Percentiles rank a stretch among this genome's conserved stretches.
These are phyloP conservation scores for Elaeis oleifera DNA, from an alignment of 202 grass and related monocot species.

Conservation along the genomic window DNA sequence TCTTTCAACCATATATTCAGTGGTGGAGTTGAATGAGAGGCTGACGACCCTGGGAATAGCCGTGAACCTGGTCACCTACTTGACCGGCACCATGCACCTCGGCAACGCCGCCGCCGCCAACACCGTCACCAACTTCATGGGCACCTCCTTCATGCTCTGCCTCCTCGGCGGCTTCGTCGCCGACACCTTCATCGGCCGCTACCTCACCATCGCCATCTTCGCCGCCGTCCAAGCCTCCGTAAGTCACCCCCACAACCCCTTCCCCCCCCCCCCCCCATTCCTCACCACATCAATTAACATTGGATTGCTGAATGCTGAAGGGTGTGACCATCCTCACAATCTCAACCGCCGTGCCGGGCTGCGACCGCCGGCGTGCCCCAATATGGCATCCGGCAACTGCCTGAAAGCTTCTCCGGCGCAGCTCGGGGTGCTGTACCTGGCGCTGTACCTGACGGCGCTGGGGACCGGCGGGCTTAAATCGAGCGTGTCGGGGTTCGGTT, in stretches of 20 bases:
- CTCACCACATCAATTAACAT: neutral
- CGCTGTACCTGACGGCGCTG: constrained; percentile 73
- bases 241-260: neutral
- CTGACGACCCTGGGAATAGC: constrained; percentile 81
- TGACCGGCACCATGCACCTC: constrained; percentile 72
- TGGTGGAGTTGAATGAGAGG: constrained; percentile 73
- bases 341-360: constrained; percentile 55
- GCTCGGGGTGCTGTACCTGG: constrained; percentile 53
- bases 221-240: constrained; percentile 66
- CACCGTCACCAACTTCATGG: constrained; percentile 93
- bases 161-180: constrained; percentile 87
- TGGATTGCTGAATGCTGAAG: constrained; percentile 4
- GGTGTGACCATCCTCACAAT: constrained; percentile 71
- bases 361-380: constrained; percentile 32
- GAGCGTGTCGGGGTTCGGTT: constrained; percentile 79
- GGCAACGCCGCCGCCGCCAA: constrained; percentile 76
- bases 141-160: constrained; percentile 94
- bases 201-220: constrained; percentile 87
- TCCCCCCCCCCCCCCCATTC: too few relatives aligned
- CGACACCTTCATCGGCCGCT: constrained; percentile 72
- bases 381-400: constrained; percentile 5
- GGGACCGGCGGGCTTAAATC: constrained; percentile 84
- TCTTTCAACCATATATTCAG: neutral
- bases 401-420: constrained; percentile 35
- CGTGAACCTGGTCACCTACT: constrained; percentile 76